Conservation (phyloP, 495 filamentous ascomycete genomes). For the Trichoderma reesei region DNA sequence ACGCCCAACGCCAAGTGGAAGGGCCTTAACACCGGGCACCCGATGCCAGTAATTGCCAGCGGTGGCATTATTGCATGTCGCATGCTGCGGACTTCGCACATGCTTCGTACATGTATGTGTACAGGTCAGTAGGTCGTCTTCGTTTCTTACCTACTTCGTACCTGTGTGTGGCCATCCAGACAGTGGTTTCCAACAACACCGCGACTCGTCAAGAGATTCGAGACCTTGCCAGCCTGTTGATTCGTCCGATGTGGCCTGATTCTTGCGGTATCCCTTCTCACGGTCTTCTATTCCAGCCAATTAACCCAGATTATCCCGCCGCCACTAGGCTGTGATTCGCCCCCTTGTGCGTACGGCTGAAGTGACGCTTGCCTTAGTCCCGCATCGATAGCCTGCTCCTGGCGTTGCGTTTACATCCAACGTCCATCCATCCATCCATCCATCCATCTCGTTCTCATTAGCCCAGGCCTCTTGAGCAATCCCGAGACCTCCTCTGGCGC, state of each 20-base stretch:
- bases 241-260: slow-evolving; percentile 5
- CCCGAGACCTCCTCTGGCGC: slow-evolving; percentile 4
- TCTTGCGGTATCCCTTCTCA: background rate
- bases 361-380: background rate
- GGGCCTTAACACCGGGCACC: too few species aligned
- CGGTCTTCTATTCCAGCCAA: background rate
- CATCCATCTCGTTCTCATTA: background rate
- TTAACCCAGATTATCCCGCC: background rate
- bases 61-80: too few species aligned
- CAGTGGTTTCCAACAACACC: background rate
- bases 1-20: too few species aligned
- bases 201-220: background rate
- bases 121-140: too few species aligned
- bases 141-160: too few species aligned
- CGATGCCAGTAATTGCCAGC: too few species aligned
- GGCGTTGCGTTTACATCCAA: background rate
- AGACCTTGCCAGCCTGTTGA: background rate
- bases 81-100: too few species aligned
- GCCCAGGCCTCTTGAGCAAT: background rate
- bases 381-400: background rate
- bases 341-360: background rate
- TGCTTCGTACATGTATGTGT: too few species aligned
- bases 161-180: background rate
- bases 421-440: background rate
- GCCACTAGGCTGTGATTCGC: background rate